Base-by-base conservation (phyloP, 495 filamentous ascomycete species). In the Pyronema domesticum region DNA sequence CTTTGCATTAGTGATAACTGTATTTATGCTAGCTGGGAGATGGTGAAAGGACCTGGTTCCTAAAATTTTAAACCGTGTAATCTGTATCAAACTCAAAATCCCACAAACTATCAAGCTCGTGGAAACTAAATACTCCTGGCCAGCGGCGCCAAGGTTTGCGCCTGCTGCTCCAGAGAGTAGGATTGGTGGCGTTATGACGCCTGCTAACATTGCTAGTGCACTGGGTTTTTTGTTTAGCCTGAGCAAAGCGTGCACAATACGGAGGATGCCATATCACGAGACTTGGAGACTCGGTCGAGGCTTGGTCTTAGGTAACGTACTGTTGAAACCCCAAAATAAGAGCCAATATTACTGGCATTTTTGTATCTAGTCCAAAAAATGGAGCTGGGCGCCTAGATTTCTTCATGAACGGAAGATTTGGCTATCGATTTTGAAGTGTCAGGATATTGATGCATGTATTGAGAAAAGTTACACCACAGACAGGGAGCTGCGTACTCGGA, bases 71-170 rank as follows among this genome's bases (percentile, higher is more conserved):
- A 94, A 82, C n/a, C 89, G 71, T 3, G 80, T 83, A 68, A 94
- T 91, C 63, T 94, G 87, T 18, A 94, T 72, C 13, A 76, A 73
- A 7, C 83, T 87, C 23, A 94, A 72, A 19, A 89, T 70, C 14
- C 89, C 89, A 19, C 80, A 86, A 23, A 89, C 84, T 55, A 95
- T 91, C 61, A 94, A 69, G 0, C 87, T 85, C 4, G 87, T 89
- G 1, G 87, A 94, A 7, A 95, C 88, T 6, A 95, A 76, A 65
- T 95, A 89, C 66, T 86, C 81, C 34, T 79, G 77, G 9, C 76
- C 62, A 0, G 73, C 75, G 3, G 70, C 55, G 6, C 63, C 66
- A 14, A 93, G 72, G 60, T 86, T 84, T 56, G 80, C 88, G 9
- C 81, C 80, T 19, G 61, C 68, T 14, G 76, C 67, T 14, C 80